These are phyloP conservation scores for Entomortierella chlamydospora DNA, from an alignment of 192 early-diverging fungal species.

Conservation along the genomic window DNA sequence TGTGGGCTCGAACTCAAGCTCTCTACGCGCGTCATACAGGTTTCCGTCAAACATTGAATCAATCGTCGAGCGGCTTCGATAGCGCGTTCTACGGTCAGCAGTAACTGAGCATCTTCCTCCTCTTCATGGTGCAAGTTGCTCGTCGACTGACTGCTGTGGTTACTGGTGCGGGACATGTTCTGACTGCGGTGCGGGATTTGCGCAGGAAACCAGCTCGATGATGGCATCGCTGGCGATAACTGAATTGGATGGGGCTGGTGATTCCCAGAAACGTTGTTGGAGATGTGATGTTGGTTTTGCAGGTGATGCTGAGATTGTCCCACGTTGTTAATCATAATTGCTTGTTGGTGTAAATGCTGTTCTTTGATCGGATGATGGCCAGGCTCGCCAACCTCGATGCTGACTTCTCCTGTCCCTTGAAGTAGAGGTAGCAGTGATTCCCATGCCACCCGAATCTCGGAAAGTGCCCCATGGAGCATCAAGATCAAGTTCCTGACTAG, in stretches of 20 bases:
- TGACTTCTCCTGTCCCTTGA: slow-evolving; percentile 31
- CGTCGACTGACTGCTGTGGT: slow-evolving; percentile 36
- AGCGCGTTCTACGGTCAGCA: slow-evolving; percentile 38
- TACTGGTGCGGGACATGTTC: slow-evolving; percentile 48
- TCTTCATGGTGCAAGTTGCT: slow-evolving; percentile 19
- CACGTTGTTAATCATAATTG: neutral
- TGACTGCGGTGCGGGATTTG: slow-evolving; percentile 42
- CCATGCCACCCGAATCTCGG: slow-evolving; percentile 60
- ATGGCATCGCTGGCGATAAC: slow-evolving; percentile 33
- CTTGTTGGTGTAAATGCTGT: slow-evolving; percentile 10
- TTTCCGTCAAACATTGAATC: slow-evolving; percentile 41
- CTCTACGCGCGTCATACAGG: slow-evolving; percentile 39
- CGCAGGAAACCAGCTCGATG: slow-evolving; percentile 29
- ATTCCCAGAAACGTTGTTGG: neutral
- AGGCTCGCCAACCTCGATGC: slow-evolving; percentile 24
- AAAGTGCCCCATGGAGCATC: slow-evolving; percentile 57
- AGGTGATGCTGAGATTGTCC: slow-evolving; percentile 7
- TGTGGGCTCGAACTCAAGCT: slow-evolving; percentile 32
- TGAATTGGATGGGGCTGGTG: slow-evolving; percentile 35
- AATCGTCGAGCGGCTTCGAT: slow-evolving; percentile 41
- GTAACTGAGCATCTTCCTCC: slow-evolving; percentile 29
- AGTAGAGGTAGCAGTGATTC: slow-evolving; percentile 54
- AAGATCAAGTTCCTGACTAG: slow-evolving; percentile 55
- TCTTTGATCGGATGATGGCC: slow-evolving; percentile 14
- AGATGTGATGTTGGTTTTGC: slow-evolving; percentile 9